Evolutionary conservation across 2,329 filamentous ascomycete species (phyloP).

Genomic region (Elsinoe ampelina): DNA sequence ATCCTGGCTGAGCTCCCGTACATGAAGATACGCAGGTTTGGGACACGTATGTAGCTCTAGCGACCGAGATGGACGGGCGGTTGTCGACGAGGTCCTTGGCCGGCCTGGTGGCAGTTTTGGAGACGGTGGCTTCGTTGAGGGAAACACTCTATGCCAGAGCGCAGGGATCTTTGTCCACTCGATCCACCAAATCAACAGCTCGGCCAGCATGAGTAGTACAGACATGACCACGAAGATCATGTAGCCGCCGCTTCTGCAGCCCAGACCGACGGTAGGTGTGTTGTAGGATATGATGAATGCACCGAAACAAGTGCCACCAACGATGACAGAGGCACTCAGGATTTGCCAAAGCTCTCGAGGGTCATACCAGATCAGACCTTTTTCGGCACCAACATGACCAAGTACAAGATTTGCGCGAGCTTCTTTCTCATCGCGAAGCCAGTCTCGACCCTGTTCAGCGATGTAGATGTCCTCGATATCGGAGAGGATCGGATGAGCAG

Average conservation of each 20-base stretch:
- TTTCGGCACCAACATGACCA: conserved; percentile 20
- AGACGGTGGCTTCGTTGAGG: background rate
- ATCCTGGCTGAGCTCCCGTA: no score
- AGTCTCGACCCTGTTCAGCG: conserved; percentile 30
- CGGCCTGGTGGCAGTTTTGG: background rate
- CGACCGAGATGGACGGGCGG: no score
- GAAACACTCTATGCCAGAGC: background rate
- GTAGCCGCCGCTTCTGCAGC: conserved; percentile 33
- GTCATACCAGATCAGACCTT: conserved; percentile 34
- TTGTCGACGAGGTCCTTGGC: no score
- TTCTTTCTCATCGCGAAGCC: conserved; percentile 27
- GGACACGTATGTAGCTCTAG: no score
- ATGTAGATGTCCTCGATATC: conserved; percentile 35
- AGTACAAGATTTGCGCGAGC: conserved; percentile 29
- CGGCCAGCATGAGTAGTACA: conserved; percentile 28
- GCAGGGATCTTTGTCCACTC: conserved; percentile 16
- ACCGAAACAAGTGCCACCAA: conserved; percentile 29
- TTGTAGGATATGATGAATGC: conserved; percentile 36
- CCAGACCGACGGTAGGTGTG: conserved; percentile 39
- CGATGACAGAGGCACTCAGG: conserved; percentile 28
- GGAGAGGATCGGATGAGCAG: conserved; percentile 34
- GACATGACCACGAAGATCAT: conserved; percentile 31
- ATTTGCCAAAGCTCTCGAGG: conserved; percentile 38
- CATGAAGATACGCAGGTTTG: no score
- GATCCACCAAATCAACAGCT: conserved; percentile 31